phyloP scores from a whole-genome alignment of 1,284 basidiomycete species.

The Sporisorium scitamineum region DNA sequence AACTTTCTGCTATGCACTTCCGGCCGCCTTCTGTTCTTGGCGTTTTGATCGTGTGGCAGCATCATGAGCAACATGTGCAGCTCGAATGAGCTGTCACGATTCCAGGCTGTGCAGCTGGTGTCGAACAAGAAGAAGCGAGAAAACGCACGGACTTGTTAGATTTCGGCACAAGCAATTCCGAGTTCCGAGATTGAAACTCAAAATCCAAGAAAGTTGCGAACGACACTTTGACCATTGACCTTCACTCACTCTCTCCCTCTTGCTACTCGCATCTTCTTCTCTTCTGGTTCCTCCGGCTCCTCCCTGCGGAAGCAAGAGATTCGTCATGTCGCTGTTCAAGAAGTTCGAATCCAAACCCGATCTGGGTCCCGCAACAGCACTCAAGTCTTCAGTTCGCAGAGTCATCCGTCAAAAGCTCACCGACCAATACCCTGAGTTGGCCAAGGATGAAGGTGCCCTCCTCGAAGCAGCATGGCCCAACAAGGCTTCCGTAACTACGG shows the following conservation, averaged over 20 bases:
- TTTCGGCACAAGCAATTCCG: not conserved
- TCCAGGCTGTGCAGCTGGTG: conserved; percentile 13
- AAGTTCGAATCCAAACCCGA: conserved; percentile 78
- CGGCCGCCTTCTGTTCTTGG: conserved; percentile 2
- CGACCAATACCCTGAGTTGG: conserved; percentile 79
- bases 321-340: conserved; percentile 67
- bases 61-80: not conserved
- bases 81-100: not conserved
- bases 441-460: conserved; percentile 73
- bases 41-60: not conserved
- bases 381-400: conserved; percentile 94
- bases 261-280: not conserved
- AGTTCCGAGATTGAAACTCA: conserved; percentile 20
- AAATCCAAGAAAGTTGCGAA: conserved; percentile 14
- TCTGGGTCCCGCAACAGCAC: conserved; percentile 89
- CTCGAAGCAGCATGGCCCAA: conserved; percentile 97
- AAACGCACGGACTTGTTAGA: conserved; percentile 33
- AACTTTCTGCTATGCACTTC: not conserved
- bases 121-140: not conserved
- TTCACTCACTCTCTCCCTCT: not conserved
- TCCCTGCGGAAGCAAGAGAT: too few relatives aligned
- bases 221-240: not conserved
- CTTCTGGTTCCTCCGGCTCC: too few relatives aligned
- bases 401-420: conserved; percentile 84
- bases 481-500: conserved; percentile 91